Conservation (phyloP, 164 flowering plant genomes). For the Aristolochia fimbriata region DNA sequence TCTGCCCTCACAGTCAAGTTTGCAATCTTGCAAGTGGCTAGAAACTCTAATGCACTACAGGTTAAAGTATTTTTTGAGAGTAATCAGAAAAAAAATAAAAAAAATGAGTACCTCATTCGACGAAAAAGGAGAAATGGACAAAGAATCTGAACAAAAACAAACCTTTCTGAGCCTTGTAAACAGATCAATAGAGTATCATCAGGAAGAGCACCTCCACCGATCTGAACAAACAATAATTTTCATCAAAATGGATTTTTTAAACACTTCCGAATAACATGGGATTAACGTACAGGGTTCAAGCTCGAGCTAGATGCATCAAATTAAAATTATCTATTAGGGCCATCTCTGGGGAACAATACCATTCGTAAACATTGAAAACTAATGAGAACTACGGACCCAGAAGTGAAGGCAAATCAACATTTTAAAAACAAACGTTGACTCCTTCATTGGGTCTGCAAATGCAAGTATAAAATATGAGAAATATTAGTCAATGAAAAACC, state of each 20-base stretch:
- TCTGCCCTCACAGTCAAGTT: constrained; percentile 86
- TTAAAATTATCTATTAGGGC: no score
- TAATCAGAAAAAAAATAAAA: no score
- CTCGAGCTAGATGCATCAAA: no score
- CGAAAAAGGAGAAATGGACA: background rate
- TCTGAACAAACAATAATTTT: constrained; percentile 41
- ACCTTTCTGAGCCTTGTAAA: constrained; percentile 95
- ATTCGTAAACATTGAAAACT: no score
- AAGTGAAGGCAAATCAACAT: no score
- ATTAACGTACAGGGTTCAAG: no score
- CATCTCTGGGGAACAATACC: no score
- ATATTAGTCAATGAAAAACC: no score
- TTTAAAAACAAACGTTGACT: no score
- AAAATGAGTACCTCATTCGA: background rate
- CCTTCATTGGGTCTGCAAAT: no score
- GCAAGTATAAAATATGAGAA: no score
- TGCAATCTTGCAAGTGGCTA: constrained; percentile 76
- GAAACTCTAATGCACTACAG: constrained; percentile 77
- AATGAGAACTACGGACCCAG: no score
- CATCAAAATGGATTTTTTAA: constrained; percentile 4
- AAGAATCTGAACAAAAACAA: constrained; percentile 6
- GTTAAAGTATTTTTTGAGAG: background rate
- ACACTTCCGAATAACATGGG: background rate
- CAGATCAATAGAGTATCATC: constrained; percentile 79
- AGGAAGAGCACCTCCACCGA: constrained; percentile 87